phyloP scores from a whole-genome alignment of 805 yeast species.

The Kuraishia floccosa region DNA sequence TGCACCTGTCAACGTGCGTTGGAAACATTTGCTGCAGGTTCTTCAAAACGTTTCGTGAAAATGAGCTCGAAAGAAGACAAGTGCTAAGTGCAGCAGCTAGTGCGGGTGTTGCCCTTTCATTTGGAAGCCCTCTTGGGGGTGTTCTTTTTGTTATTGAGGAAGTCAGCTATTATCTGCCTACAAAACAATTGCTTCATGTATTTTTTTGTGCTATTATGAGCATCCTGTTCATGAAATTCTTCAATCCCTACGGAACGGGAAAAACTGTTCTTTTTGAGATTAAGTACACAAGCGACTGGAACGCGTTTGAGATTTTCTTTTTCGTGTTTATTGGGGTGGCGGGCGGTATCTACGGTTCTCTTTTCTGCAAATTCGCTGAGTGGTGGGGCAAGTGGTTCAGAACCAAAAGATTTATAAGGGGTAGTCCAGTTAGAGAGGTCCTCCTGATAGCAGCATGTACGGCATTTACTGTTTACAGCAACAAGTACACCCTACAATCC shows the following conservation, averaged over 20 bases:
- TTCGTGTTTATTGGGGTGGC: constrained; percentile 35
- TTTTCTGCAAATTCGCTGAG: constrained; percentile 30
- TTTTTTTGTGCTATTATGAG: constrained; percentile 46
- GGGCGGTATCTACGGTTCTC: constrained; percentile 45
- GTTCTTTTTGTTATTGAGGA: constrained; percentile 47
- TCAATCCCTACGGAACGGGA: constrained; percentile 51
- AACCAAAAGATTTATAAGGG: constrained; percentile 16
- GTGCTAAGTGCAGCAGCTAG: constrained; percentile 44
- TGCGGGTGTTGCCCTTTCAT: constrained; percentile 51
- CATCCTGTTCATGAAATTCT: constrained; percentile 36
- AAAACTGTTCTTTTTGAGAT: constrained; percentile 45
- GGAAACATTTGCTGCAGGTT: constrained; percentile 41
- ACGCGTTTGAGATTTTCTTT: constrained; percentile 29
- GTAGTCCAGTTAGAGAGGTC: constrained; percentile 32
- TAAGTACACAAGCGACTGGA: constrained; percentile 39
- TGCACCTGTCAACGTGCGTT: constrained; percentile 46
- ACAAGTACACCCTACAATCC: constrained; percentile 35
- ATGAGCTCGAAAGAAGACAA: constrained; percentile 39
- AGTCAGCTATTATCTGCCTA: constrained; percentile 42
- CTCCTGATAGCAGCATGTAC: constrained; percentile 30
- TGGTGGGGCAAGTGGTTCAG: constrained; percentile 35
- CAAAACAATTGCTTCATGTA: constrained; percentile 39
- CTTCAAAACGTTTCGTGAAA: constrained; percentile 30
- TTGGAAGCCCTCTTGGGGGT: constrained; percentile 52
- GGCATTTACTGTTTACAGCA: constrained; percentile 33